Evolutionary conservation across 768 basidiomycete species (phyloP), one percentile per base, ranked within the genome.

Genomic region (Collybia nuda): DNA sequence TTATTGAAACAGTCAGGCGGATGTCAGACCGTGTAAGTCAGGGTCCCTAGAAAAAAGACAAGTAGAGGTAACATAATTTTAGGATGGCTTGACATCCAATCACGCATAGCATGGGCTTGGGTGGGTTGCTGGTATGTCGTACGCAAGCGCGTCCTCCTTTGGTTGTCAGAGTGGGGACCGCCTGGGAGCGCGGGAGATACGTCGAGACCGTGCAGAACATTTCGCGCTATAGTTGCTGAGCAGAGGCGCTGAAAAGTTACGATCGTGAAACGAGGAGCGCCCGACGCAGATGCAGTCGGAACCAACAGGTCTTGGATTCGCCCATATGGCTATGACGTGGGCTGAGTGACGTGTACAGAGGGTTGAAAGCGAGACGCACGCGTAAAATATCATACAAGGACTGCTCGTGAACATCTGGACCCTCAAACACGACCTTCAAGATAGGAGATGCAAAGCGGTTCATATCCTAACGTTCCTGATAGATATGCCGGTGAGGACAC

Each of bases 11-110:
- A 8, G 26, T 9, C n/a, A 32, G 32, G 32, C 2, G 12, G 17
- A 21, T 9, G 6, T 68, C 84, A 52, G 55, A 92, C 93, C 5
- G 90, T 88, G 63, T 96, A 97, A 18, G 91, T 91, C 32, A 98
- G 58, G 2, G 88, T 86, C 9, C 94, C 96, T n/a, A 98, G 65
- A 2, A 98, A 69, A 66, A 98, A 97, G 38, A 93, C 80, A 2
- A 93, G 52, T 15, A 93, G 66, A 0, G 93, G 93, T 2, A 94
- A 66, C 46, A 86, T 82, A 44, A 97, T 86, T 53, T 83, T 84
- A 6, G 96, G 95, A 69, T 98, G 95, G n/a, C 69, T 75, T 1
- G 88, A 76, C 53, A 93, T 75, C 88, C 93, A 98, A 63, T 86
- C 85, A 26, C 88, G 76, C 23, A 93, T 65, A 17, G 66, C 75